Evolutionary conservation across 2,329 filamentous ascomycete genomes (phyloP).

Genomic region (Sclerotinia spermophila): DNA sequence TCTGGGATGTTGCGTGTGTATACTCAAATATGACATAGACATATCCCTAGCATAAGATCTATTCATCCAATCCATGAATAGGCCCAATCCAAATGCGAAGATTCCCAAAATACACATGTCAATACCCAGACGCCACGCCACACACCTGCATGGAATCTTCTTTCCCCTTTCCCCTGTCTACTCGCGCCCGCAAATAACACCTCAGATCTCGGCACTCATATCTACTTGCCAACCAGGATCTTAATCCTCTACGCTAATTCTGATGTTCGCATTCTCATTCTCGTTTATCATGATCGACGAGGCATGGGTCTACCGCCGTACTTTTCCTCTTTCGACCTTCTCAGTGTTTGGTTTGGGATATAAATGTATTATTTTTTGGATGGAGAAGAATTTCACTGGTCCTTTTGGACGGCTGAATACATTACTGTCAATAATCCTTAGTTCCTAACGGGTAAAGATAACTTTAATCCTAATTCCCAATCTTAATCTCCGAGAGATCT

Average conservation of each 20-base stretch:
- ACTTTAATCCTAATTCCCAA: neutral
- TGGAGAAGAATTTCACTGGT: neutral
- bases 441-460: neutral
- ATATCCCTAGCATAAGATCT: neutral
- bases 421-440: neutral
- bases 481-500: neutral
- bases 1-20: neutral
- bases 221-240: neutral
- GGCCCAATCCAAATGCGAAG: neutral
- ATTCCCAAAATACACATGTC: neutral
- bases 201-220: neutral
- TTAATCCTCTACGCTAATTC: neutral
- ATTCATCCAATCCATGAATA: neutral
- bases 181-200: neutral
- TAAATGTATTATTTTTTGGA: neutral
- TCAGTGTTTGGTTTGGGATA: neutral
- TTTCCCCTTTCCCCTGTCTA: neutral
- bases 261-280: neutral
- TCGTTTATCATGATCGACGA: neutral
- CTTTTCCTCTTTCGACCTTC: neutral
- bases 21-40: neutral
- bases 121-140: neutral
- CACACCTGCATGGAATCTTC: neutral
- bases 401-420: neutral
- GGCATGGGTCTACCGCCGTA: neutral